Percentiles rank a stretch among this genome's conserved stretches.
Evolutionary conservation across 2,329 filamentous ascomycete genomes (phyloP).

Genomic region (Trichoderma semiorbis): DNA sequence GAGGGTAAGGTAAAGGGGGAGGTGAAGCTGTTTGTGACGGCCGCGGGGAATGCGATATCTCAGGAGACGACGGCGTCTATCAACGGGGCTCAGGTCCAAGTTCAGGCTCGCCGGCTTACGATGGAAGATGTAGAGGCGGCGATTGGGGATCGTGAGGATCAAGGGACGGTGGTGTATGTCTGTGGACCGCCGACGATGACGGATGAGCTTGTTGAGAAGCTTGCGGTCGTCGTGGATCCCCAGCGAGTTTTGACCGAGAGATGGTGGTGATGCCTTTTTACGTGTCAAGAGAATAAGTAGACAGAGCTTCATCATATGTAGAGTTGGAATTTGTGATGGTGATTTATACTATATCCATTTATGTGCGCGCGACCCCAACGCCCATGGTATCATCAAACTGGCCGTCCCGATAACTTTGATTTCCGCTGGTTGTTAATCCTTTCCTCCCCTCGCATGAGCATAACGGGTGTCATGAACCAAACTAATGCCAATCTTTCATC

Average conservation of each 20-base stretch:
- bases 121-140: conserved; percentile 41
- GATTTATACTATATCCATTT: neutral
- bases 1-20: conserved; percentile 36
- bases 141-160: conserved; percentile 31
- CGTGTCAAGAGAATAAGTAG: too few species aligned
- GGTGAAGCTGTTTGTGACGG: conserved; percentile 48
- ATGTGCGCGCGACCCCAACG: conserved; percentile 12
- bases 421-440: neutral
- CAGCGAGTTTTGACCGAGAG: conserved; percentile 56
- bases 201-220: conserved; percentile 56
- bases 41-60: conserved; percentile 9
- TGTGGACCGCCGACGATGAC: conserved; percentile 69
- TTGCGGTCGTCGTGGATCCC: conserved; percentile 41
- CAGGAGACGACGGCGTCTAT: neutral
- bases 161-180: conserved; percentile 56
- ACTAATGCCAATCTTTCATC: neutral
- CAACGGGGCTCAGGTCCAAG: conserved; percentile 19
- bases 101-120: conserved; percentile 40
- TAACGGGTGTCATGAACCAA: neutral
- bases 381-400: conserved; percentile 18
- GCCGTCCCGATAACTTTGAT: neutral
- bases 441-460: neutral
- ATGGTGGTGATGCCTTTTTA: conserved; percentile 51
- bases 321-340: conserved; percentile 8
- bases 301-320: neutral